Evolutionary conservation across 1,284 basidiomycete species (phyloP), one percentile per base, ranked within the genome.

Genomic region (Sparassis latifolia): DNA sequence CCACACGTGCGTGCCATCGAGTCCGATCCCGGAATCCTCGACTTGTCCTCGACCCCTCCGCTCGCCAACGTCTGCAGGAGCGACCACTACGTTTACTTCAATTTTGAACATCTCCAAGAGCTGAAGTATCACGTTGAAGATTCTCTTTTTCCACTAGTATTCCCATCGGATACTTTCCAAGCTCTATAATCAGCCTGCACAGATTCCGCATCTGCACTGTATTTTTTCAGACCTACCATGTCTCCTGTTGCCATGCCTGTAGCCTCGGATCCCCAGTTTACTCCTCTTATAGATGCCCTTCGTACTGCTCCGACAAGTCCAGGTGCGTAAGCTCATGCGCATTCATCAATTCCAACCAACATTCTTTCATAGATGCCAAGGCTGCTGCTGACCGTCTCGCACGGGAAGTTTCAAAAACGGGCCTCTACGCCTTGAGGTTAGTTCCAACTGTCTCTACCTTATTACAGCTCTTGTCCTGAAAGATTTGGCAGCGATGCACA

Each of bases 361-460:
- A 48, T 48, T 35, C 43, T 52, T 50, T 40, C 47, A 28, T 58
- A 87, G 86, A 90, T 73, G 88, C 86, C 37, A 88, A 88, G 69
- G 86, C 79, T 50, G 86, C 86, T 42, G 85, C 86, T 44, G 88
- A 90, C 69, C 80, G 78, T 61, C 74, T 91, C 52, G 85, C 88
- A 51, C 78, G 84, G 39, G 79, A 86, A 62, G 73, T 90, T 45
- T 71, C 74, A 45, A 86, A 80, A 60, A 62, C 67, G 53, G 85
- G 86, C n/a, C 70, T 82, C 47, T 76, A 80, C 58, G 74, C 76
- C 42, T 72, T 90, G 47, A 69, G 72, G 86, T 89, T 57, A 56
- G 84, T 73, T 48, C 37, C 27, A 39, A 59, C 41, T 46, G 42
- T 31, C 45, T 52, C 44, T 43, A 33, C 45, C 42, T 53, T 39